A percentile compares a stretch with the other conserved stretches of the same genome.
phyloP scores from a whole-genome alignment of 2,329 filamentous ascomycete genomes.

The Scedosporium apiospermum region DNA sequence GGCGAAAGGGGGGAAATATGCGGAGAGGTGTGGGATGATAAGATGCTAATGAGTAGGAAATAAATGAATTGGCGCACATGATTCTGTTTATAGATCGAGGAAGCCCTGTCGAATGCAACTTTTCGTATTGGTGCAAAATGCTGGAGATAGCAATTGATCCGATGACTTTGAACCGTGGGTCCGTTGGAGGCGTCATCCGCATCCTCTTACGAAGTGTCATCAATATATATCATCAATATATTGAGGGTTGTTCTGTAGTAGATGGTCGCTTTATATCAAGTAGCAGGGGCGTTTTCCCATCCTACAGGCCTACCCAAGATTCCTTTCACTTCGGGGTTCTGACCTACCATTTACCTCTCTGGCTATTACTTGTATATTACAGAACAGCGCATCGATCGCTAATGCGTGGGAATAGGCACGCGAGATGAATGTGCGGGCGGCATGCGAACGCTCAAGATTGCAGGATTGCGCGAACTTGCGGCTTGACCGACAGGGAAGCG shows the following conservation, averaged over 20 bases:
- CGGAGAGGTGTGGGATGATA: neutral
- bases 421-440: neutral
- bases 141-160: neutral
- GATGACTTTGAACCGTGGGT: neutral
- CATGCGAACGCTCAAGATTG: neutral
- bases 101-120: neutral
- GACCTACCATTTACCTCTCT: neutral
- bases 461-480: neutral
- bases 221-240: no score
- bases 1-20: no score
- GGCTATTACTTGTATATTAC: neutral
- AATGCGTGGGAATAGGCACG: neutral
- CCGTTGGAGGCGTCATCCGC: neutral
- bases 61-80: slow-evolving; percentile 1
- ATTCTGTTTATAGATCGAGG: neutral
- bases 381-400: neutral
- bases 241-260: no score
- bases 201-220: no score
- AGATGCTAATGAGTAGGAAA: neutral
- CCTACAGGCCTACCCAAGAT: no score
- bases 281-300: no score
- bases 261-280: no score
- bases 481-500: neutral
- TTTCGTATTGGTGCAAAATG: slow-evolving; percentile 1
- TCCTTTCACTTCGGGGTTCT: neutral